Base-by-base conservation (phyloP, 1,139 yeast genomes). In the Spencermartinsiella ligniputridi region DNA sequence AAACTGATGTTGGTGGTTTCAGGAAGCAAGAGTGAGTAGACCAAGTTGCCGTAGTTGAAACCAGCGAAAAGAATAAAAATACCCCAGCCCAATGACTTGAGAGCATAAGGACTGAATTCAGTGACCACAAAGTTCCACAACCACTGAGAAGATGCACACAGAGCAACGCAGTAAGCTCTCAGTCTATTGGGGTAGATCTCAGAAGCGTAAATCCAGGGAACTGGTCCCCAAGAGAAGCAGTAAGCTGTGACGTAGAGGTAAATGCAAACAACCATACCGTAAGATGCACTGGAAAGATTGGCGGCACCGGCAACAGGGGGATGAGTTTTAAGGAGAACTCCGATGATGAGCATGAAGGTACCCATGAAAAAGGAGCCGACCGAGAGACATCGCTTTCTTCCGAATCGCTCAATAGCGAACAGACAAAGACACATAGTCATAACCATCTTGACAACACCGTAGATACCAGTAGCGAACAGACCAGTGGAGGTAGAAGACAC, bases 1-100 rank as follows among this genome's bases (percentile, higher is more conserved):
- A 81, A 71, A 49, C 78, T 68, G 53, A 79, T 71, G 16, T 85
- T 84, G 63, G 78, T 80, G 25, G 88, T 81, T 64, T 81, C 87
- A 57, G 74, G 76, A 41, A 82, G 78, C 52, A 72, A 70, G 60
- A 71, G 76, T 15, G 78, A 59, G 64, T 42, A 72, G 69, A 58
- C 54, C 9, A 57, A 22, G 15, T 42, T 44, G 3, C 45, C 38
- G 18, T 42, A 44, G 39, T 52, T 53, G 42, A 53, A 50, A 15
- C 45, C 41, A 3, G 56, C 54, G 43, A 52, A 52, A 41, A 54
- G 42, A 40, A 54, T 39, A 40, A 52, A 54, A 22, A 50, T 41
- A 18, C 44, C 41, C 47, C 45, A 48, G 13, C 51, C 49, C 12
- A 50, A 18, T 9, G 34, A 38, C n/a, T 45, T 15, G 24, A 49